Percentiles rank a stretch among this genome's conserved stretches.
Evolutionary conservation across 176 grass and related monocot species (phyloP).

Genomic region (Carex pumila): DNA sequence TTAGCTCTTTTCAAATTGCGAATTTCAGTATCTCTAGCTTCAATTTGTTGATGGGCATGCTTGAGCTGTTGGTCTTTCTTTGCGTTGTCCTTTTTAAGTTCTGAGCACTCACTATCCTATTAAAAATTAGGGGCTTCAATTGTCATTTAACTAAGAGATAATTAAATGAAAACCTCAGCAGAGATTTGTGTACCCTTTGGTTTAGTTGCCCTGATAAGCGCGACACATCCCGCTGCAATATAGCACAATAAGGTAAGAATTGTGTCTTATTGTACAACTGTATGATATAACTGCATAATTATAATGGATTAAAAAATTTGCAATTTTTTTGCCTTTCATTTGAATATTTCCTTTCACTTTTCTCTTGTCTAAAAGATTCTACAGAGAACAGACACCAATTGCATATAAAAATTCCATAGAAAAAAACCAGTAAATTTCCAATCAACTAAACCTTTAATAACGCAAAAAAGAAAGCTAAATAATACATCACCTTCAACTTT

Average conservation of each 20-base stretch:
- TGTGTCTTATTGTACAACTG: neutral
- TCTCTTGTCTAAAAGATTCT: neutral
- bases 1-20: constrained; percentile 44
- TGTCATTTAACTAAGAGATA: neutral
- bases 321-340: neutral
- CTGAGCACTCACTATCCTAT: constrained; percentile 55
- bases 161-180: neutral
- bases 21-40: constrained; percentile 64
- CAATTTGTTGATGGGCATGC: constrained; percentile 24
- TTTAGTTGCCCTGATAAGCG: constrained; percentile 34
- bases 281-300: neutral
- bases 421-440: neutral
- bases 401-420: neutral
- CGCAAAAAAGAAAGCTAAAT: neutral
- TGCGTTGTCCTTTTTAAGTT: constrained; percentile 48
- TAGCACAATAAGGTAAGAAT: neutral
- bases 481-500: constrained; percentile 53
- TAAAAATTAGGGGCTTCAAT: neutral
- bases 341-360: neutral
- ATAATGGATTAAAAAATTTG: neutral
- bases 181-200: constrained; percentile 38
- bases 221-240: constrained; percentile 46
- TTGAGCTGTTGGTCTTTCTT: constrained; percentile 65
- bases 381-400: neutral
- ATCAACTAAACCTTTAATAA: neutral